Base-by-base conservation (phyloP, 2,329 filamentous ascomycete genomes). In the Colletotrichum sp. region DNA sequence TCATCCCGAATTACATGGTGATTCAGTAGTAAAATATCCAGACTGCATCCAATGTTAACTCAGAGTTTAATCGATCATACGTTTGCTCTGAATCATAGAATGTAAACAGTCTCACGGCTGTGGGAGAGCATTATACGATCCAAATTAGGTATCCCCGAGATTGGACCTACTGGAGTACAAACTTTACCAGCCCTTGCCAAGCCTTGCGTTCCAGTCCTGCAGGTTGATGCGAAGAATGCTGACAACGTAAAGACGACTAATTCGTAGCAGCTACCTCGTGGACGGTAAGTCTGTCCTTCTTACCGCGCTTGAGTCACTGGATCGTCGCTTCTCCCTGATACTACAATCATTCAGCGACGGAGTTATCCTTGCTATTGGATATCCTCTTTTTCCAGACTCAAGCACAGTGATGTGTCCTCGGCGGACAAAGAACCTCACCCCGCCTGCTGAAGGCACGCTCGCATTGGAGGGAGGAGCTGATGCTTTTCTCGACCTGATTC, bases 401-500 rank as follows among this genome's bases (percentile, higher is more conserved):
- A 78, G 78, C 15, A 79, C 77, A 18, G 77, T 85, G 68, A 83
- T 82, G 61, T 79, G 82, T 66, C 78, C 78, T 36, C 81, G 83
- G 6, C 70, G 83, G 5, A 79, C 77, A 0, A 80, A 79, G 6
- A 82, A 84, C 60, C 79, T 85, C 26, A 84, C 82, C 2, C 82
- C 83, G 4, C 77, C 78, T 2, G 77, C 80, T 6, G 72, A 78
- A 0, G 80, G 80, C 12, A 72, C 72, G 5, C 80, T 79, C 0
- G 80, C 80, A 13, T 72, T 65, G 3, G 82, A 82, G 34, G 87
- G 87, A 7, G 87, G 87, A 39, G 88, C 87, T 0, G 83, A 87
- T 63, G 80, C 84, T 8, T 87, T 90, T 26, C 82, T 89, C 3
- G 76, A 82, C 1, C 87, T 88, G 71, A 86, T 89, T 32, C 81